phyloP scores from a whole-genome alignment of 371 early-diverging fungal species.

The Actinomortierella wolfii region DNA sequence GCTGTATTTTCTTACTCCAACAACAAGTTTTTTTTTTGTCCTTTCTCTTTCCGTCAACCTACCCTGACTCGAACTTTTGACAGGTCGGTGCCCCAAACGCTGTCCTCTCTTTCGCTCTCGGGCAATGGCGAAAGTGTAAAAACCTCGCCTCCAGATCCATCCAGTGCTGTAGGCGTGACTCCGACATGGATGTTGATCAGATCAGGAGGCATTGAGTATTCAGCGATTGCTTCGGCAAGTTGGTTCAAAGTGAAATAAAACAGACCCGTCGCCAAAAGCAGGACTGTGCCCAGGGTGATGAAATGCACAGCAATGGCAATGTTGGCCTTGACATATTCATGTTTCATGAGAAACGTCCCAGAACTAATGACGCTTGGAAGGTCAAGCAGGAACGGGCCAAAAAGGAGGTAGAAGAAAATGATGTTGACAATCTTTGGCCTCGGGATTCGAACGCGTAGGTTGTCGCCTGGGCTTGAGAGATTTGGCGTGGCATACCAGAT shows the following conservation, averaged over 20 bases:
- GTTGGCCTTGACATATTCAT: conserved; percentile 34
- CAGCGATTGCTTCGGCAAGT: conserved; percentile 31
- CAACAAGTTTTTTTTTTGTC: not conserved
- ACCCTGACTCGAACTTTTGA: conserved; percentile 36
- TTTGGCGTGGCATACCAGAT: conserved; percentile 47
- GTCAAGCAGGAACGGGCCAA: conserved; percentile 43
- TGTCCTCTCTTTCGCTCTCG: conserved; percentile 27
- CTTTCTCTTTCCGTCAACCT: not conserved
- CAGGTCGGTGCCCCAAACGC: conserved; percentile 29
- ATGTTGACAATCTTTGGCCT: conserved; percentile 28
- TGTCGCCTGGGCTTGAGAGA: conserved; percentile 35
- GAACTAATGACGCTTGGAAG: conserved; percentile 47
- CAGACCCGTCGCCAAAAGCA: conserved; percentile 27
- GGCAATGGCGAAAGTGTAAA: conserved; percentile 28
- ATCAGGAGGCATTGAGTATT: conserved; percentile 37
- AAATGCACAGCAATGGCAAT: conserved; percentile 42
- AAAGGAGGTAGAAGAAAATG: conserved; percentile 35
- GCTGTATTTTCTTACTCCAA: too few species aligned
- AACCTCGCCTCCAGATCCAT: conserved; percentile 16
- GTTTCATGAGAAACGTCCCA: conserved; percentile 35
- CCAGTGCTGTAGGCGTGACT: conserved; percentile 6
- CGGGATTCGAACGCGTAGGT: conserved; percentile 29
- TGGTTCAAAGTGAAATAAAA: conserved; percentile 42
- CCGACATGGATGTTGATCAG: conserved; percentile 28
- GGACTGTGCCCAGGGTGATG: conserved; percentile 31